Percentiles rank a stretch among this genome's conserved stretches.
Conservation (phyloP, 208 protist species). For the Phytomonas serpens region DNA sequence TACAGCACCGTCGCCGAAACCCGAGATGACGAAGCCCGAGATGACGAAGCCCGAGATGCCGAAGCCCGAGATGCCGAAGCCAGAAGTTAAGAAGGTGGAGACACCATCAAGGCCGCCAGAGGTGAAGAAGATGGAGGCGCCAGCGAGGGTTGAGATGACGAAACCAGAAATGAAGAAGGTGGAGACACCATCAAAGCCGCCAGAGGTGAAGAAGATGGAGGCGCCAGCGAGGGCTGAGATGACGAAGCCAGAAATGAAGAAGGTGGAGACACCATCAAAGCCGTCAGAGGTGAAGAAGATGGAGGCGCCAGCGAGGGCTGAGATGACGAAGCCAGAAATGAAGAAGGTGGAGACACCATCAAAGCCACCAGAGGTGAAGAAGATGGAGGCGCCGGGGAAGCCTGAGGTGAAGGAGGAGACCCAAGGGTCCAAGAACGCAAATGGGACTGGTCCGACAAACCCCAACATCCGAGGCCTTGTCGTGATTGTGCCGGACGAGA, state of each 20-base stretch:
- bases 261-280: not conserved
- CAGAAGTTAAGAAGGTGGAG: too few species aligned
- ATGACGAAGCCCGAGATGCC: too few species aligned
- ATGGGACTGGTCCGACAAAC: not conserved
- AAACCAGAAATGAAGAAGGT: not conserved
- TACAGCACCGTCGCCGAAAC: too few species aligned
- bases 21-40: too few species aligned
- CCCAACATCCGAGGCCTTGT: not conserved
- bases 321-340: not conserved
- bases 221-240: not conserved
- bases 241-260: not conserved
- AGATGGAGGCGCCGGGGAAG: not conserved
- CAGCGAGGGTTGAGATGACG: too few species aligned
- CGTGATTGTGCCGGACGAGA: not conserved
- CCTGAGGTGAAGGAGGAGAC: not conserved
- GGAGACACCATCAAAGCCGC: not conserved
- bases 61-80: too few species aligned
- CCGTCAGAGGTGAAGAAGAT: too few species aligned
- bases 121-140: too few species aligned
- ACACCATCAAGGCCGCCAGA: too few species aligned
- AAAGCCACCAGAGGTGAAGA: not conserved
- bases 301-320: not conserved
- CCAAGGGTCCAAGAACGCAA: not conserved
- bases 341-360: not conserved
- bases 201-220: too few species aligned